These are phyloP conservation scores for Arachnopeziza araneosa DNA, from an alignment of 2,329 filamentous ascomycete species.

Conservation along the genomic window DNA sequence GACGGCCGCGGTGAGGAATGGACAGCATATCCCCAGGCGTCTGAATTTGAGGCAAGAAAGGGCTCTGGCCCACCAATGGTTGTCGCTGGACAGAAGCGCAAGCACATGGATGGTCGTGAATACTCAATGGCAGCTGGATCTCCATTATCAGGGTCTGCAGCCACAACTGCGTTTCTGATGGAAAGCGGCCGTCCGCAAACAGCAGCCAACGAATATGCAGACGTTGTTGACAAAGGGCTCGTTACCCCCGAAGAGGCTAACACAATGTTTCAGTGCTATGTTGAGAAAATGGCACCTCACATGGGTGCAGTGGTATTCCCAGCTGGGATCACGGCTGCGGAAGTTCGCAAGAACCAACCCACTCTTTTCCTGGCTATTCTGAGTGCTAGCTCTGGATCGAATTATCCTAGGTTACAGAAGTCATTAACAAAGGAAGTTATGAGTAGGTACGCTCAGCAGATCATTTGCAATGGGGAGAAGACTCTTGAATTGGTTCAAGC, in stretches of 20 bases:
- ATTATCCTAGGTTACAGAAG: conserved; percentile 38
- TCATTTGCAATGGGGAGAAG: conserved; percentile 44
- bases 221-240: conserved; percentile 52
- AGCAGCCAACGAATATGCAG: conserved; percentile 29
- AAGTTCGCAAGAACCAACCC: conserved; percentile 55
- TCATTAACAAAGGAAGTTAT: conserved; percentile 43
- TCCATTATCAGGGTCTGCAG: not conserved
- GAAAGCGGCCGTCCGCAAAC: conserved; percentile 2
- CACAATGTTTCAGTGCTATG: conserved; percentile 53
- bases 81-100: conserved; percentile 32
- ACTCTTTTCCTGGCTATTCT: conserved; percentile 67
- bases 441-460: conserved; percentile 41
- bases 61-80: conserved; percentile 28
- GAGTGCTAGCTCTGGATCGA: conserved; percentile 53
- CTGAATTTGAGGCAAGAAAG: conserved; percentile 22
- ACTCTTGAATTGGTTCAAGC: conserved; percentile 47
- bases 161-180: conserved; percentile 4
- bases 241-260: conserved; percentile 50
- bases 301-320: conserved; percentile 59
- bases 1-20: conserved; percentile 23
- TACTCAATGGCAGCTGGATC: conserved; percentile 5
- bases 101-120: conserved; percentile 23
- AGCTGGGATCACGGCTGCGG: conserved; percentile 44
- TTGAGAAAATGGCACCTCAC: conserved; percentile 52
- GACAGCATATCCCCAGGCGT: conserved; percentile 22